Evolutionary conservation across 2,329 filamentous ascomycete species (phyloP).

Genomic region (Ceratocystiopsis minuta): DNA sequence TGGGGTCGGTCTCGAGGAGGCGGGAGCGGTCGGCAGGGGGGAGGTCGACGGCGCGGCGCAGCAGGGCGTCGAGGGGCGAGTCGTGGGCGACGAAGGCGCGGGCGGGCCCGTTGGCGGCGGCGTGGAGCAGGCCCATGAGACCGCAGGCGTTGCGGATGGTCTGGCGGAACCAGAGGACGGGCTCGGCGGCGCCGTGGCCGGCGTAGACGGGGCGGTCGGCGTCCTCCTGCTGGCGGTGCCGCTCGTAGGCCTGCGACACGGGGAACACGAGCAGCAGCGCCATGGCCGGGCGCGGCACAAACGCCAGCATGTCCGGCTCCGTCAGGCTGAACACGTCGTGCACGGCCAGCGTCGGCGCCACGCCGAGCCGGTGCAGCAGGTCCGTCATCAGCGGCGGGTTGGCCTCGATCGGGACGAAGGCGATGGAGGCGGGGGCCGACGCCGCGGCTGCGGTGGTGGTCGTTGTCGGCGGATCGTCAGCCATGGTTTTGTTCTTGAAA

Average conservation of each 20-base stretch:
- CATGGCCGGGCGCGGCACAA: constrained; percentile 74
- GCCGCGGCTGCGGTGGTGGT: no score
- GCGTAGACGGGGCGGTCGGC: constrained; percentile 41
- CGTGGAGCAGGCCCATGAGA: constrained; percentile 74
- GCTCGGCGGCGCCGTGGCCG: constrained; percentile 49
- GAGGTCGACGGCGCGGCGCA: constrained; percentile 53
- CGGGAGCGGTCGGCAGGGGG: constrained; percentile 47
- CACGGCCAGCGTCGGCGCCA: constrained; percentile 58
- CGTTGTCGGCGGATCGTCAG: no score
- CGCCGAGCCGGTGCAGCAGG: constrained; percentile 67
- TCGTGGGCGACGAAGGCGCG: constrained; percentile 37
- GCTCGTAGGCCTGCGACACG: constrained; percentile 62
- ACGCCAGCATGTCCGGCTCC: constrained; percentile 65
- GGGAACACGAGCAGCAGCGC: constrained; percentile 89
- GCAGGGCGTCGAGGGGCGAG: constrained; percentile 44
- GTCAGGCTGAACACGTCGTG: constrained; percentile 87
- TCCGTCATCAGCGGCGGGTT: constrained; percentile 81
- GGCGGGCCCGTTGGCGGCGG: constrained; percentile 59
- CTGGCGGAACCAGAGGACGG: constrained; percentile 85
- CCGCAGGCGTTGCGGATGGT: constrained; percentile 91
- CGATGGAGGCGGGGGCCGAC: constrained; percentile 8
- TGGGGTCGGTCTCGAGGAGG: constrained; percentile 58
- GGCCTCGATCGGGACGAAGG: constrained; percentile 45
- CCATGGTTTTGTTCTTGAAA: no score
- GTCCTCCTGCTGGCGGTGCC: constrained; percentile 59